These are phyloP conservation scores for Danielia oregonensis DNA, from an alignment of 805 yeast genomes.

Conservation along the genomic window DNA sequence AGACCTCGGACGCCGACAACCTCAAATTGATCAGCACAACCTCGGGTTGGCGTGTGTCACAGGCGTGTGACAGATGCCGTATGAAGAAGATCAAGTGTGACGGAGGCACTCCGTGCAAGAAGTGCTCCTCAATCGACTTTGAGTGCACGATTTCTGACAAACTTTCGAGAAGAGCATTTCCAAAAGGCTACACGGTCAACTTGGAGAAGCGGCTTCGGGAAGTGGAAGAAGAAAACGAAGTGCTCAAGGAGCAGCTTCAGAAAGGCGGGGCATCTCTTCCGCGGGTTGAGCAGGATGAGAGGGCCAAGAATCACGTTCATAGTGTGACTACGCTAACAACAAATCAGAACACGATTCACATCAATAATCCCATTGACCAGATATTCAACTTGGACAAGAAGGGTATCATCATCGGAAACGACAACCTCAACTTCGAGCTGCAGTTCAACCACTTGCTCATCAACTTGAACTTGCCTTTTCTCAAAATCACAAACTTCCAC, in stretches of 20 bases:
- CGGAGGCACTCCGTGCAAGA: conserved; percentile 67
- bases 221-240: conserved; percentile 48
- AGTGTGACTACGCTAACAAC: conserved; percentile 1
- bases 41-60: conserved; percentile 54
- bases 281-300: conserved; percentile 29
- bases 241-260: conserved; percentile 5
- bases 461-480: conserved; percentile 40
- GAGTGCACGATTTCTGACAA: conserved; percentile 72
- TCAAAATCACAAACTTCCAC: conserved; percentile 42
- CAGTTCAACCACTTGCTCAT: conserved; percentile 43
- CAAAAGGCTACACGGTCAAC: conserved; percentile 77
- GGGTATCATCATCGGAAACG: conserved; percentile 44
- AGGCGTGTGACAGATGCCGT: conserved; percentile 80
- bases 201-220: conserved; percentile 59
- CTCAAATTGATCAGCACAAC: conserved; percentile 37
- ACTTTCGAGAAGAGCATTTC: conserved; percentile 71
- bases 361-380: conserved; percentile 44
- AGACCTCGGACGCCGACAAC: conserved; percentile 13
- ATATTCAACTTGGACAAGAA: conserved; percentile 41
- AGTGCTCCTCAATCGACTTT: conserved; percentile 62
- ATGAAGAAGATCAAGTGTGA: conserved; percentile 75
- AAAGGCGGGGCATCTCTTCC: conserved; percentile 18
- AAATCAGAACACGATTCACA: conserved; percentile 17
- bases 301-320: neutral
- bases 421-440: conserved; percentile 42